Evolutionary conservation across 2,329 filamentous ascomycete species (phyloP), one percentile per base, ranked within the genome.

Genomic region (Achaetomium macrosporum): DNA sequence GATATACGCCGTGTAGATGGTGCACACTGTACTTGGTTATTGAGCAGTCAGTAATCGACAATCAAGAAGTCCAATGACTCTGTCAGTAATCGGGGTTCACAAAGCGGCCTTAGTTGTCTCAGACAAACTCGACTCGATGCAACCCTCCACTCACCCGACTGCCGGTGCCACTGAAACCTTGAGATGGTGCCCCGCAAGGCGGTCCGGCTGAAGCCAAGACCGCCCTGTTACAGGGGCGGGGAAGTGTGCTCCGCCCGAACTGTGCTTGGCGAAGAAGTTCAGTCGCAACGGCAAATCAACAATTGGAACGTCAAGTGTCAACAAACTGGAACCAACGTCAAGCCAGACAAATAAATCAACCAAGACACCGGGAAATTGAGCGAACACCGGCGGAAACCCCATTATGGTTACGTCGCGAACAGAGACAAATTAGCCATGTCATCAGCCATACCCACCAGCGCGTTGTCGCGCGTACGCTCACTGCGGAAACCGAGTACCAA

Each of bases 391-490:
- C 25, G 7, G 25, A 25, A 4, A 25, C 25, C 25, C 4, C 25
- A 25, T 25, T 25, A 25, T 25, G 25, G 25, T 25, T 7, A 25
- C 25, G 25, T n/a, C 15, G 35, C 10, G n/a, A 16, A 3, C 36
- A 30, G 33, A 31, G 17, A 39, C 29, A 25, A 31, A 39, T 43
- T 7, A 48, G 10, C 20, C 11, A 76, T 75, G 73, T 72, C 73
- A 43, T 73, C 74, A 8, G 64, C 65, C 36, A 59, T 74, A 42
- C 59, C 58, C n/a, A 60, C 61, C 20, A 61, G 76, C 56, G 67
- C 71, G 49, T 46, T 62, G 13, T 44, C 56, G 39, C 73, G 77
- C 48, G 69, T 75, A 30, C 72, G 75, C 16, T 78, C 78, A 2
- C 59, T 80, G 51, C 76, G 76, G 35, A 74, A 74, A 54, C 74